Evolutionary conservation across 148 eudicot species (phyloP), one percentile per base, ranked within the genome.

Genomic region (Rhododendron vialii): DNA sequence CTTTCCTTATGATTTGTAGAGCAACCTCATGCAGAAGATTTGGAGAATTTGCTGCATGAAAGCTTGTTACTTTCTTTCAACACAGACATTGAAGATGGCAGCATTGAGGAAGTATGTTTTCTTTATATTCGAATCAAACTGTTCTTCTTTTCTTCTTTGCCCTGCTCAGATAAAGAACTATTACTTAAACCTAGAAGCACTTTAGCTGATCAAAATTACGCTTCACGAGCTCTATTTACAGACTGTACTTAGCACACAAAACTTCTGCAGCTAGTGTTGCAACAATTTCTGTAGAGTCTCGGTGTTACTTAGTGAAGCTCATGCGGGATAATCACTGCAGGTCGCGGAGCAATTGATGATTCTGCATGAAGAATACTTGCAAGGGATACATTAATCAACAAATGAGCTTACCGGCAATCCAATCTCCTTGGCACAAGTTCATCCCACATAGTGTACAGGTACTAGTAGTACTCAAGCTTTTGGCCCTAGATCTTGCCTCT

Each of bases 21-120:
- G 78, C 57, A 76, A 26, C 35, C 89, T 53, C 61, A 84, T 74
- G 85, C 82, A 55, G 95, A 94, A 78, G 95, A 93, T 33, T 43
- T 94, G 84, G 95, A 94, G 89, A 93, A 84, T 85, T 89, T 94
- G 79, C 76, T 93, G 65, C 91, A 94, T 77, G 95, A 94, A 81
- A 88, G 87, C 53, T 78, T 94, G 93, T 82, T 94, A 45, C 89
- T 94, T 41, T 86, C 93, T n/a, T 94, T 94, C 93, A 94, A 94
- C 82, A 94, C 95, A 38, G 96, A 94, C 78, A 91, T 94, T 84
- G 96, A 94, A 63, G 96, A 94, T 90, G 96, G 95, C 55, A 94
- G 96, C 91, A 94, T 94, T 75, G 96, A 94, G 65, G 93, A 92
- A 92, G 96, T 93, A 89, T 71, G 61, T 43, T 51, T 38, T 84